phyloP scores from a whole-genome alignment of 2,329 filamentous ascomycete species.

The Trichoderma oligosporum region DNA sequence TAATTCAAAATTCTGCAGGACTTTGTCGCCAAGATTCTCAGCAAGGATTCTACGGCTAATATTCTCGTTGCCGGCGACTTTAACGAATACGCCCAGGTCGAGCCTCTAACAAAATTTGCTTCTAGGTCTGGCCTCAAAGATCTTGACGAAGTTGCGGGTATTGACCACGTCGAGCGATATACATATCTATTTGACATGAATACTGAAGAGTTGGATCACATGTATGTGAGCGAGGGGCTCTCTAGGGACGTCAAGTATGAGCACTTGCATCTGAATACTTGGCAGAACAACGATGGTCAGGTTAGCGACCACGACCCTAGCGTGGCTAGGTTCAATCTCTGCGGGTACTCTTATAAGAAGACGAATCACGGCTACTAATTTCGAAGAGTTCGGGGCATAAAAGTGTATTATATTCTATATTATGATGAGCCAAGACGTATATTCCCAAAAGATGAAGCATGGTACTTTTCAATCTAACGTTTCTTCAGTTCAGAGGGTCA shows the following conservation, averaged over 20 bases:
- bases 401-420: background rate
- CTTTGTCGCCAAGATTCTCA: constrained; percentile 57
- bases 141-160: constrained; percentile 56
- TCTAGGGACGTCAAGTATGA: constrained; percentile 49
- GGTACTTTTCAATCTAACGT: background rate
- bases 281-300: constrained; percentile 54
- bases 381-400: background rate
- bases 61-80: constrained; percentile 65
- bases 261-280: constrained; percentile 69
- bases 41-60: constrained; percentile 50
- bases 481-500: background rate
- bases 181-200: constrained; percentile 69
- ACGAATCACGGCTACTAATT: background rate
- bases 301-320: constrained; percentile 68
- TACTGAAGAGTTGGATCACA: constrained; percentile 66
- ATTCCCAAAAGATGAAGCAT: background rate
- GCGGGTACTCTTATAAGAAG: constrained; percentile 32
- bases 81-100: constrained; percentile 66
- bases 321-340: constrained; percentile 61
- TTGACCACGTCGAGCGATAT: constrained; percentile 58
- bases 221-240: constrained; percentile 58
- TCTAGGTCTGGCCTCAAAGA: constrained; percentile 54
- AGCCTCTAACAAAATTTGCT: constrained; percentile 54
- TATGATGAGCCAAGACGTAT: background rate
- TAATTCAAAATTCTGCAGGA: constrained; percentile 29